Evolutionary conservation across 2,329 filamentous ascomycete species (phyloP).

Genomic region (Fusarium brachygibbosum): DNA sequence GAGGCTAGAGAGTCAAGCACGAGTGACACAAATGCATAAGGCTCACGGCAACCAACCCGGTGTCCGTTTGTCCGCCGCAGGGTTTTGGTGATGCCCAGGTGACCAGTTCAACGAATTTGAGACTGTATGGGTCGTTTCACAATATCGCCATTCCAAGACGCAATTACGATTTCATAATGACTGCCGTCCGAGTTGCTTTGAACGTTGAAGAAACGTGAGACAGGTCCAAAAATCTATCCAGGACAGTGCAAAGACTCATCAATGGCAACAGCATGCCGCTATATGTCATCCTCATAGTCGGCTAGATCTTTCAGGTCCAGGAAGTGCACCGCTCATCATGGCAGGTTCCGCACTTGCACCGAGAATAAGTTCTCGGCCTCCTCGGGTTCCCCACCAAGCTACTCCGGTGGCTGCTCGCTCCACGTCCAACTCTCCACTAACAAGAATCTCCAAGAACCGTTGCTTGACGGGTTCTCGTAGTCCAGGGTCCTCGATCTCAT

Average conservation of each 20-base stretch:
- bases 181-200: conserved; percentile 13
- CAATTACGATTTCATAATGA: conserved; percentile 9
- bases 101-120: neutral
- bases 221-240: conserved; percentile 6
- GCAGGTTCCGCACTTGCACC: conserved; percentile 43
- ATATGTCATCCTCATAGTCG: conserved; percentile 52
- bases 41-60: neutral
- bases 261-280: conserved; percentile 5
- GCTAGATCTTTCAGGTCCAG: conserved; percentile 52
- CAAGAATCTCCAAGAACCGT: conserved; percentile 83
- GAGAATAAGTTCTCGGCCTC: conserved; percentile 66
- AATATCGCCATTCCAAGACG: conserved; percentile 21
- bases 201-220: conserved; percentile 15
- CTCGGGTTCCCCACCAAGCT: conserved; percentile 82
- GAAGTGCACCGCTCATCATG: conserved; percentile 70
- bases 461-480: conserved; percentile 76
- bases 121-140: conserved; percentile 18
- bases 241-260: neutral
- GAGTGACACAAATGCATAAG: conserved; percentile 30
- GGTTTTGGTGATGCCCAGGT: conserved; percentile 6
- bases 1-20: conserved; percentile 28
- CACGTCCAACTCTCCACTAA: conserved; percentile 88
- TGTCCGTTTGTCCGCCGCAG: conserved; percentile 12
- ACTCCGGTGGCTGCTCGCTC: conserved; percentile 84
- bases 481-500: conserved; percentile 69